Evolutionary conservation across 78 protist species (phyloP).

Genomic region (Dictyostelium firmibasis): DNA sequence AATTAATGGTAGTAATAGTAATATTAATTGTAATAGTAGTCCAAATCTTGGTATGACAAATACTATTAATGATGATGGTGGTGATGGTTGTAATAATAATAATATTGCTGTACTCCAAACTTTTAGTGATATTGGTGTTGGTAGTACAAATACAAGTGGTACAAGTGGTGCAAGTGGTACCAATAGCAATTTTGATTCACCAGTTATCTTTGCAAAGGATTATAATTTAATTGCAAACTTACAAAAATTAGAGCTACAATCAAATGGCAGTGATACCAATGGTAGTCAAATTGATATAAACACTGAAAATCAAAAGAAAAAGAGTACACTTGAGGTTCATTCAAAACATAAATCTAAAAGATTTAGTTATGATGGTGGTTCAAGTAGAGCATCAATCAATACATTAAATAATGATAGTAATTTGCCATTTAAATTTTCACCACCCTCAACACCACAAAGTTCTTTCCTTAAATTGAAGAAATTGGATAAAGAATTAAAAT

Average conservation of each 20-base stretch:
- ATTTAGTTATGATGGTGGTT: background rate
- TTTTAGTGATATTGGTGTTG: background rate
- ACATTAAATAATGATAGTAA: background rate
- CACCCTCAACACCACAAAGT: conserved; percentile 48
- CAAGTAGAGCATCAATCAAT: background rate
- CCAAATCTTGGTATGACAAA: background rate
- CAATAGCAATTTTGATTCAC: background rate
- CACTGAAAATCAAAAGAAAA: background rate
- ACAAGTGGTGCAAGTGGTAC: background rate
- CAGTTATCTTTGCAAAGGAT: background rate
- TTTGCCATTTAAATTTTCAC: conserved; percentile 67
- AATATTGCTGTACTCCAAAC: background rate
- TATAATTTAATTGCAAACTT: background rate
- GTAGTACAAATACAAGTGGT: background rate
- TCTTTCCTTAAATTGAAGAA: background rate
- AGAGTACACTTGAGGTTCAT: background rate
- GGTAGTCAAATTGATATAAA: background rate
- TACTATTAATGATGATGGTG: background rate
- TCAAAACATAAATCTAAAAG: conserved; percentile 36
- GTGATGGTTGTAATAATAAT: background rate
- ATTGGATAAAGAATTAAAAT: background rate
- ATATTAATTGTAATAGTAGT: background rate
- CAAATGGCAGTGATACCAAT: background rate
- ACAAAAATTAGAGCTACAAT: background rate
- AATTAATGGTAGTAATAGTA: background rate